A percentile compares a stretch with the other conserved stretches of the same genome.
These are phyloP conservation scores for Daedaleopsis sinensis DNA, from an alignment of 768 basidiomycete species.

Conservation along the genomic window DNA sequence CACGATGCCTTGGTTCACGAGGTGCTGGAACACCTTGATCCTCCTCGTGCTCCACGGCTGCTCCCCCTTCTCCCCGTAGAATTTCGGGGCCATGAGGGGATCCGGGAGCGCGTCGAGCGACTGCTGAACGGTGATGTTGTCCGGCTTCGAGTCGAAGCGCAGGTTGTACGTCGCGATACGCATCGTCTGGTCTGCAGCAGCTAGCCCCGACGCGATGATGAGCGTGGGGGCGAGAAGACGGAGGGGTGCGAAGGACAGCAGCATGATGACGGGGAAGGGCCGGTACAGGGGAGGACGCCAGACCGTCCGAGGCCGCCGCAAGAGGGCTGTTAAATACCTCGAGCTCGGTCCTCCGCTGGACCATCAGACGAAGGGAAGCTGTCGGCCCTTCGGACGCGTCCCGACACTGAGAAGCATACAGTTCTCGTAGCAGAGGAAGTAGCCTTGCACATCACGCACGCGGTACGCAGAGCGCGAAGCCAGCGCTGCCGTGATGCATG, in stretches of 20 bases:
- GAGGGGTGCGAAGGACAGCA: constrained; percentile 1
- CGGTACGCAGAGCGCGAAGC: not conserved
- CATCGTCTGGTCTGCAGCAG: constrained; percentile 13
- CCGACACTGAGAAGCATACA: too few species aligned
- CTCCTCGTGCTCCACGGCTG: constrained; percentile 58
- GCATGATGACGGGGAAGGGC: not conserved
- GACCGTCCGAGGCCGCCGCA: not conserved
- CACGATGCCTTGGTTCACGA: constrained; percentile 42
- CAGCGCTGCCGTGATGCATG: constrained; percentile 12
- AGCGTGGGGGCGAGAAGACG: not conserved
- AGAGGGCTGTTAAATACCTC: not conserved
- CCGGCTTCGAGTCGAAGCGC: constrained; percentile 56
- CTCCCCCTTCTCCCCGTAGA: constrained; percentile 39
- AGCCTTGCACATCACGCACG: too few species aligned
- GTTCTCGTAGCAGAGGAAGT: too few species aligned
- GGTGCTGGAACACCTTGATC: constrained; percentile 49
- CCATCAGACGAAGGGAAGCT: not conserved
- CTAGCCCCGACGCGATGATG: constrained; percentile 1
- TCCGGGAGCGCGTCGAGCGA: constrained; percentile 46
- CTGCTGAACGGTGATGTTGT: constrained; percentile 51
- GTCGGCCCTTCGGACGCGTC: too few species aligned
- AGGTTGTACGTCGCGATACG: constrained; percentile 54
- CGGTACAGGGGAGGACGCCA: not conserved
- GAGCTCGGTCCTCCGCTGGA: not conserved
- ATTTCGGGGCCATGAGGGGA: constrained; percentile 41